Evolutionary conservation across 139 green algal genomes (phyloP).

Genomic region (Coelastrella sp.): DNA sequence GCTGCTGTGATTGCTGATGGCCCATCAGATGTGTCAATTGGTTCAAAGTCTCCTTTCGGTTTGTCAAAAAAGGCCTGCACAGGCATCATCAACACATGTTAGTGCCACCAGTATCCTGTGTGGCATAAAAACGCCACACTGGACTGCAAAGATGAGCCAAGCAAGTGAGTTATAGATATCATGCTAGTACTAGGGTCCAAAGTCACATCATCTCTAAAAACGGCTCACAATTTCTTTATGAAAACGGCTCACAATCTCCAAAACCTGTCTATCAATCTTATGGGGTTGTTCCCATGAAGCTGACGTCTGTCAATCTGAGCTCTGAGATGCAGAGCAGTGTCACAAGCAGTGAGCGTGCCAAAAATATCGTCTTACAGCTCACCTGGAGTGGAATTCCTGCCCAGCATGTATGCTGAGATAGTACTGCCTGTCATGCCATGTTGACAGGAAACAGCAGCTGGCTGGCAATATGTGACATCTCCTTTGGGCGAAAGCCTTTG

Average conservation of each 20-base stretch:
- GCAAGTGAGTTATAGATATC: too few relatives aligned
- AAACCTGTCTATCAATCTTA: not conserved
- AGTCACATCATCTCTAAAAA: too few relatives aligned
- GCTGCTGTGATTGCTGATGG: not conserved
- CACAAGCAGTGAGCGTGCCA: too few relatives aligned
- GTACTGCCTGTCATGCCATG: slow-evolving; percentile 73
- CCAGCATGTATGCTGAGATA: slow-evolving; percentile 60
- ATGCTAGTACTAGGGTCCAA: not conserved
- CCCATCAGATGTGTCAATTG: not conserved
- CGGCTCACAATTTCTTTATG: too few relatives aligned
- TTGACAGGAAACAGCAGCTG: slow-evolving; percentile 51
- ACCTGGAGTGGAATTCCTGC: not conserved
- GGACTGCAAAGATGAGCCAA: not conserved
- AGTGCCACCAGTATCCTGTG: not conserved
- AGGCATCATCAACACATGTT: not conserved
- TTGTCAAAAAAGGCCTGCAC: slow-evolving; percentile 8
- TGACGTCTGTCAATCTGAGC: not conserved
- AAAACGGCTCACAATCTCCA: too few relatives aligned
- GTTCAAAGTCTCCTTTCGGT: slow-evolving; percentile 9
- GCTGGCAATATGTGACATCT: not conserved
- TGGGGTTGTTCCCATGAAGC: too few relatives aligned
- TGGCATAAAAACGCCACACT: not conserved
- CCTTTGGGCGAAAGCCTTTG: not conserved
- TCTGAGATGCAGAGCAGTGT: not conserved
- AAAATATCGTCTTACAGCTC: not conserved